Conservation (phyloP, 2,329 filamentous ascomycete species). For the Arthrobotrys musiformis region DNA sequence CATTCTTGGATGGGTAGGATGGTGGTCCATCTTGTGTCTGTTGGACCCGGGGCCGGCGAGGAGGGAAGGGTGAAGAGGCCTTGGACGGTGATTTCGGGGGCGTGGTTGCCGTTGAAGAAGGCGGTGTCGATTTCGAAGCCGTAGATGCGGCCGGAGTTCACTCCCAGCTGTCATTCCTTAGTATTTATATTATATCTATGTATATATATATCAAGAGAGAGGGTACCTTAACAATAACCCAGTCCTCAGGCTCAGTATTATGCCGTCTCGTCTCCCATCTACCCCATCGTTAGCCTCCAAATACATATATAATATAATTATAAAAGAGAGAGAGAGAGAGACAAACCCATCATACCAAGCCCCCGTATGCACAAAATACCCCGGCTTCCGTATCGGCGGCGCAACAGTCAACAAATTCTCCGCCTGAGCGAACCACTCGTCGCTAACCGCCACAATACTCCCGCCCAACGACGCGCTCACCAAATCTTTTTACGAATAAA, state of each 20-base stretch:
- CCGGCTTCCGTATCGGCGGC: constrained; percentile 71
- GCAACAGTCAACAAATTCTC: constrained; percentile 73
- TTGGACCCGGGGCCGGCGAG: constrained; percentile 63
- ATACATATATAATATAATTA: too few species aligned
- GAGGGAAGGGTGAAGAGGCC: constrained; percentile 76
- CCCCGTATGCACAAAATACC: constrained; percentile 76
- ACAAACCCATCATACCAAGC: constrained; percentile 77
- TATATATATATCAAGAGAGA: not conserved
- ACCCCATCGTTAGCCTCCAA: not conserved
- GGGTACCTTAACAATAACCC: constrained; percentile 68
- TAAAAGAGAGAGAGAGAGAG: not conserved
- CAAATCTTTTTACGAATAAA: constrained; percentile 4
- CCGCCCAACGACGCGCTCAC: constrained; percentile 72
- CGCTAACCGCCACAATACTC: constrained; percentile 73
- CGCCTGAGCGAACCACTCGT: constrained; percentile 76
- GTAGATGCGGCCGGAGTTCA: constrained; percentile 76
- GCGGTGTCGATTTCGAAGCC: constrained; percentile 84
- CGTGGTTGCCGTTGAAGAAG: constrained; percentile 84
- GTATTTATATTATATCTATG: not conserved
- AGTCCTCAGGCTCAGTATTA: constrained; percentile 74
- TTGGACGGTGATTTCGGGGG: constrained; percentile 80
- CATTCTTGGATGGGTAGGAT: constrained; percentile 77
- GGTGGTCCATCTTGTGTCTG: constrained; percentile 71
- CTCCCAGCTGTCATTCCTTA: constrained; percentile 66
- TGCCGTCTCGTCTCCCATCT: constrained; percentile 72